phyloP scores from a whole-genome alignment of 257 asterid species.

The Forsythia viridissima region DNA sequence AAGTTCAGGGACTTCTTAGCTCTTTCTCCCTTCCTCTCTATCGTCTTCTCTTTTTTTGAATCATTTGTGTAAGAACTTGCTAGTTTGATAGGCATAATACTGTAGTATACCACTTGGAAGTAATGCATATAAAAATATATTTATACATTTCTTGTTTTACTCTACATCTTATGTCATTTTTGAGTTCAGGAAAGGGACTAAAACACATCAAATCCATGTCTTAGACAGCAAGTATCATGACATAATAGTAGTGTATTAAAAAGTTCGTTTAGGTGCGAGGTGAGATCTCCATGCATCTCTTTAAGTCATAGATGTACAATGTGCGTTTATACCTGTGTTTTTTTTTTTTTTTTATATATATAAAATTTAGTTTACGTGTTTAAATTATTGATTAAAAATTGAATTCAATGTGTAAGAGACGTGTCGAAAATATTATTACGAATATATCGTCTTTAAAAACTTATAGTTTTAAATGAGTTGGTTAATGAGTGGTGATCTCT shows the following conservation, averaged over 20 bases:
- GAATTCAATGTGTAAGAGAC: background rate
- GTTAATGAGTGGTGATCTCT: too few species aligned
- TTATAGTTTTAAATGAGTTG: too few species aligned
- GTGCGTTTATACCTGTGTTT: too few species aligned
- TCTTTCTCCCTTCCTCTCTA: background rate
- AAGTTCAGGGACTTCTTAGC: conserved; percentile 26
- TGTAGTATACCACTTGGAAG: background rate
- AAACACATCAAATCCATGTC: background rate
- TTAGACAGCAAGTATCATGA: background rate
- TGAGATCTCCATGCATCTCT: too few species aligned
- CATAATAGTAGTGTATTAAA: background rate
- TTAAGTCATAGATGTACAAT: too few species aligned
- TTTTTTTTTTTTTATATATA: too few species aligned
- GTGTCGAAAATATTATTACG: too few species aligned
- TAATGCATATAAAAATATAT: background rate
- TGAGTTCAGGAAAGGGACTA: background rate
- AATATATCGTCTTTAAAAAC: too few species aligned
- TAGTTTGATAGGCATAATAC: background rate
- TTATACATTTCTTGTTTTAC: background rate
- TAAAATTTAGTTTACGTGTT: too few species aligned
- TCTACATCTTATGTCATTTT: background rate
- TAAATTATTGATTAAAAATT: too few species aligned
- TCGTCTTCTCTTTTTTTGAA: background rate
- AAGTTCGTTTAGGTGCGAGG: too few species aligned
- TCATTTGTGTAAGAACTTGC: background rate